A percentile compares a stretch with the other conserved stretches of the same genome.
phyloP scores from a whole-genome alignment of 1,284 basidiomycete genomes.

The Pseudomicrostroma phylloplanum region DNA sequence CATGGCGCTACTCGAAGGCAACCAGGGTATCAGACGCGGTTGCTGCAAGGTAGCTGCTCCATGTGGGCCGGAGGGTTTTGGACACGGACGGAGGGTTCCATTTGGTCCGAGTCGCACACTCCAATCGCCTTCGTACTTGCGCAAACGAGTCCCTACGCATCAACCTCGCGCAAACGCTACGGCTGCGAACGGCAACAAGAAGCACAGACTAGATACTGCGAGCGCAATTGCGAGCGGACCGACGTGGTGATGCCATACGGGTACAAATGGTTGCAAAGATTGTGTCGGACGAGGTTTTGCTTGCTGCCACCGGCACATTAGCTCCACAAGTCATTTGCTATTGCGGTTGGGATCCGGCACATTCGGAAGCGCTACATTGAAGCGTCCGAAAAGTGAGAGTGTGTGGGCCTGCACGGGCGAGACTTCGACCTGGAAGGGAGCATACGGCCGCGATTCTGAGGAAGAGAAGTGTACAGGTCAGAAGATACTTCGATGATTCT shows the following conservation, averaged over 20 bases:
- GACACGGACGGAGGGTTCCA: no score
- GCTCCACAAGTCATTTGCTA: neutral
- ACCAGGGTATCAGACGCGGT: no score
- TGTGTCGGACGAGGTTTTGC: neutral
- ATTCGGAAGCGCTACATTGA: constrained; percentile 24
- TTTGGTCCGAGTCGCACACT: no score
- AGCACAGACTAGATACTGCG: no score
- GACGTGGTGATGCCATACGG: constrained; percentile 12
- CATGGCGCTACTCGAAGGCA: no score
- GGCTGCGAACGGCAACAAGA: no score
- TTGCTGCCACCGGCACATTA: neutral
- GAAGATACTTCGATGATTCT: constrained; percentile 1
- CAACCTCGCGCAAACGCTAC: no score
- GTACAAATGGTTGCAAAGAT: neutral
- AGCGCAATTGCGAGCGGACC: neutral
- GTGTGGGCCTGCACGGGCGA: constrained; percentile 23
- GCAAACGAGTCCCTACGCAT: no score
- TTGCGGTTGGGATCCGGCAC: constrained; percentile 1
- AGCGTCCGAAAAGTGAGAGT: constrained; percentile 27
- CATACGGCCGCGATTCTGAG: constrained; percentile 74
- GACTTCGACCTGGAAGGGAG: constrained; percentile 76
- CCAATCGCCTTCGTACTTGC: no score
- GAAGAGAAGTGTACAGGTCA: constrained; percentile 57
- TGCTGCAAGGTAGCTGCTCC: no score
- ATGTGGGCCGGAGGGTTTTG: no score